A percentile compares a stretch with the other conserved stretches of the same genome.
phyloP scores from a whole-genome alignment of 768 basidiomycete genomes.

The Rhodotorula paludigena region DNA sequence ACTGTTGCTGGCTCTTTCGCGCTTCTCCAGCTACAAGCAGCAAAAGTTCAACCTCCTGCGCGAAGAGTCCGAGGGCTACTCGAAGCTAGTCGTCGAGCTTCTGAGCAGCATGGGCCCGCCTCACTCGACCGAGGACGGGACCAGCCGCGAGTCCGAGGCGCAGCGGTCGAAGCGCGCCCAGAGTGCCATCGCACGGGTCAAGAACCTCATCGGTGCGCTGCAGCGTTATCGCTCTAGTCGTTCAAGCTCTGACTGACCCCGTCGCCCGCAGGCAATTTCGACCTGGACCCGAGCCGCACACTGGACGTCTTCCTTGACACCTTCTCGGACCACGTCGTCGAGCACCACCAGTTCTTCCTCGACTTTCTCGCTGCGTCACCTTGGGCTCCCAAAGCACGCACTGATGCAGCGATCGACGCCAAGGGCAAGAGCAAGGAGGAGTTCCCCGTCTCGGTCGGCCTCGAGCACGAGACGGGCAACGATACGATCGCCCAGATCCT shows the following conservation, averaged over 20 bases:
- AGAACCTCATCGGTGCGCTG: conserved; percentile 64
- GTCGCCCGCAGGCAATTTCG: conserved; percentile 66
- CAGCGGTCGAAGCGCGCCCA: conserved; percentile 62
- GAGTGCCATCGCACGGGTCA: conserved; percentile 72
- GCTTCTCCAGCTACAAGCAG: conserved; percentile 74
- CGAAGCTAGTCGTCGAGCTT: conserved; percentile 81
- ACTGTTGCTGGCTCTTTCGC: not conserved
- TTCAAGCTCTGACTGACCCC: conserved; percentile 3
- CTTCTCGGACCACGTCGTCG: conserved; percentile 70
- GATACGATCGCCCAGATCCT: conserved; percentile 67
- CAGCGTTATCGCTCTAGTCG: not conserved
- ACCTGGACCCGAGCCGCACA: conserved; percentile 88
- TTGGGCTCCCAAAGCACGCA: conserved; percentile 54
- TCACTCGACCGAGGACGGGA: conserved; percentile 59
- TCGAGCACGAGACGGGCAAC: conserved; percentile 41
- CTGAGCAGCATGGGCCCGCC: conserved; percentile 69
- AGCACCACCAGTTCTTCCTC: conserved; percentile 84
- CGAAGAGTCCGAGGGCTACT: conserved; percentile 96
- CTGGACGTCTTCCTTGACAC: conserved; percentile 91
- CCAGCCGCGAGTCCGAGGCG: conserved; percentile 42
- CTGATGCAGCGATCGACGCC: conserved; percentile 39
- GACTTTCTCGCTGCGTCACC: conserved; percentile 79
- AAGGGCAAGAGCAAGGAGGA: conserved; percentile 41
- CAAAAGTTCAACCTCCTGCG: conserved; percentile 96
- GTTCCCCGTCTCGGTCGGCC: conserved; percentile 37